Evolutionary conservation across 1,139 yeast genomes (phyloP), one percentile per base, ranked within the genome.

Genomic region (Taiozyma onychis): DNA sequence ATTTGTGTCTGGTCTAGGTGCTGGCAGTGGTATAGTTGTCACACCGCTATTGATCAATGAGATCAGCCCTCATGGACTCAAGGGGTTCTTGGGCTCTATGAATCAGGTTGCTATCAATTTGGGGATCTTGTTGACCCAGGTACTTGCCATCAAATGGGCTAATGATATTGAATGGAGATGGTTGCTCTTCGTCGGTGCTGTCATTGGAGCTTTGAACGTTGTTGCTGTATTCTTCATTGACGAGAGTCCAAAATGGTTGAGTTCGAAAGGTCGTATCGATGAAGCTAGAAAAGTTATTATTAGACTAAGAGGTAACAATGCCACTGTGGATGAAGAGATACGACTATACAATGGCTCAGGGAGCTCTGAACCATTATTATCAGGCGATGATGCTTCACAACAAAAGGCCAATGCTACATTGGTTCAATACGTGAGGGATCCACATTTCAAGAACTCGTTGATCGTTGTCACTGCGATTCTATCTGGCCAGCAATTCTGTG

Each of bases 401-500:
- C 41, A 44, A 16, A 43, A 28, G 49, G 52, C 49, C 43, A 52
- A 41, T 43, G 22, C 47, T 11, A 55, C 69, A 1, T 56, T 65
- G 46, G 66, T 54, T 52, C 63, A 68, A 22, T 90, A 88, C 63
- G 62, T 85, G 44, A 71, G 73, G 2, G 70, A 75, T 16, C 69
- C 79, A 0, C 75, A 70, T 45, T 88, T 76, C 66, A 68, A 72
- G 44, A 78, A 77, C 47, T 83, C 95, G 8, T 72, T 83, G 46
- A 62, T 77, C 37, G 88, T 84, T 0, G 85, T 91, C 5, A 80
- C 90, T 0, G 83, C 88, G 3, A 76, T 89, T 32, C 79, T 91
- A 75, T 72, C 84, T n/a, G 84, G 91, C 30, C 98, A 93, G 68
- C 99, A 93, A 65, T 80, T 91, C 55, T 83, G 91, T 59, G 99